A percentile compares a stretch with the other conserved stretches of the same genome.
These are phyloP conservation scores for Coemansia sp. DNA, from an alignment of 192 early-diverging fungal species.

Conservation along the genomic window DNA sequence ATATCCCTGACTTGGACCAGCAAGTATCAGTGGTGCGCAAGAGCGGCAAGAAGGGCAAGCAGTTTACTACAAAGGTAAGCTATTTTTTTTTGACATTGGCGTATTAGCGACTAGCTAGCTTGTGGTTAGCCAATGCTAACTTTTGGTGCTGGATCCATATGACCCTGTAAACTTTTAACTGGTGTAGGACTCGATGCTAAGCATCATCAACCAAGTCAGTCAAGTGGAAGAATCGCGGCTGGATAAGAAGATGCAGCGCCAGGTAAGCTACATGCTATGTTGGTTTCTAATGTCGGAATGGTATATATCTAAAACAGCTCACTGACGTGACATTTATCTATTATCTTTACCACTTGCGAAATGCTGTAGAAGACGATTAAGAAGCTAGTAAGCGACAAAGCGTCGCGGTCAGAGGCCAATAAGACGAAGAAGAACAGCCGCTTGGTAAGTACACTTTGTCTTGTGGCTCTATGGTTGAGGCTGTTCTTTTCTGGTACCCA, in stretches of 20 bases:
- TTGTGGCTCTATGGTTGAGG: not conserved
- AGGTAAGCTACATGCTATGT: conserved; percentile 17
- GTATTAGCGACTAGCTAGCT: not conserved
- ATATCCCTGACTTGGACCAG: not conserved
- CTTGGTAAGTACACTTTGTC: conserved; percentile 15
- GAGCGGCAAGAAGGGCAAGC: conserved; percentile 32
- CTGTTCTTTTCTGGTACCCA: not conserved
- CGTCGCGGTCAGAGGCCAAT: conserved; percentile 19
- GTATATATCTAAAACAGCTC: not conserved
- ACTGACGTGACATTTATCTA: not conserved
- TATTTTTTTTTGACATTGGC: not conserved
- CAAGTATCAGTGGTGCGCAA: not conserved
- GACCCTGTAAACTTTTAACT: not conserved
- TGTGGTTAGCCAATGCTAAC: not conserved
- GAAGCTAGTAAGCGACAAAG: conserved; percentile 29
- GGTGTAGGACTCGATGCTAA: conserved; percentile 27
- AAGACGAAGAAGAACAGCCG: conserved; percentile 32
- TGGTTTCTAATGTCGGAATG: not conserved
- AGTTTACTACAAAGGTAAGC: conserved; percentile 21
- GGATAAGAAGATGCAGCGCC: conserved; percentile 39
- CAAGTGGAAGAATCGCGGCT: conserved; percentile 35
- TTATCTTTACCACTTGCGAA: not conserved
- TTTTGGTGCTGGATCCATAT: not conserved
- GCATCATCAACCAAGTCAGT: conserved; percentile 40
- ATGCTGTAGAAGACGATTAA: conserved; percentile 31